Conservation (phyloP, 148 eudicot genomes). For the Salicornia ramosissima region DNA sequence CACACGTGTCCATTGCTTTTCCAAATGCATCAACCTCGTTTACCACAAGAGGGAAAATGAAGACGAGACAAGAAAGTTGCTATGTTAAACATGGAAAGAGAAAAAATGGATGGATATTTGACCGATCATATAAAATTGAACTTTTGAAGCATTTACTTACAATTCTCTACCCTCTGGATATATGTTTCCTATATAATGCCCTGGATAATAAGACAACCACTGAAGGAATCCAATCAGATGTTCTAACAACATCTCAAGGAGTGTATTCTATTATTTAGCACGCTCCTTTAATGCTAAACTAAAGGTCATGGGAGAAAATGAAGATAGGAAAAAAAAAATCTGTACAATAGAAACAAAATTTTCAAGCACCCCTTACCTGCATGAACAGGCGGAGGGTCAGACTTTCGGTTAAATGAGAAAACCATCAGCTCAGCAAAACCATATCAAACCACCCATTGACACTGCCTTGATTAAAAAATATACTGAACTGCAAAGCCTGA, state of each 20-base stretch:
- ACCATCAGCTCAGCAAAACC: constrained; percentile 16
- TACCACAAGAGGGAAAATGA: not conserved
- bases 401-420: constrained; percentile 20
- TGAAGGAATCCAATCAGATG: constrained; percentile 27
- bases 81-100: constrained; percentile 8
- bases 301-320: constrained; percentile 22
- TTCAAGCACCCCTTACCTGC: constrained; percentile 41
- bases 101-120: constrained; percentile 17
- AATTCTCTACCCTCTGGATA: constrained; percentile 30
- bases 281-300: constrained; percentile 39
- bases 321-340: constrained; percentile 16
- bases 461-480: constrained; percentile 6
- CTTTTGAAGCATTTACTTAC: constrained; percentile 35
- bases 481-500: constrained; percentile 16
- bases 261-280: constrained; percentile 36
- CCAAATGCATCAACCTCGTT: not conserved
- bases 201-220: constrained; percentile 25
- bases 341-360: constrained; percentile 48
- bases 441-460: constrained; percentile 7
- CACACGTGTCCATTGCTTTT: not conserved
- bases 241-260: constrained; percentile 25
- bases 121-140: constrained; percentile 17
- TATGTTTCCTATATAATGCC: constrained; percentile 24
- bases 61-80: not conserved
- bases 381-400: constrained; percentile 24